Conservation (phyloP, 2,329 filamentous ascomycete genomes). For the Fusarium keratoplasticum region DNA sequence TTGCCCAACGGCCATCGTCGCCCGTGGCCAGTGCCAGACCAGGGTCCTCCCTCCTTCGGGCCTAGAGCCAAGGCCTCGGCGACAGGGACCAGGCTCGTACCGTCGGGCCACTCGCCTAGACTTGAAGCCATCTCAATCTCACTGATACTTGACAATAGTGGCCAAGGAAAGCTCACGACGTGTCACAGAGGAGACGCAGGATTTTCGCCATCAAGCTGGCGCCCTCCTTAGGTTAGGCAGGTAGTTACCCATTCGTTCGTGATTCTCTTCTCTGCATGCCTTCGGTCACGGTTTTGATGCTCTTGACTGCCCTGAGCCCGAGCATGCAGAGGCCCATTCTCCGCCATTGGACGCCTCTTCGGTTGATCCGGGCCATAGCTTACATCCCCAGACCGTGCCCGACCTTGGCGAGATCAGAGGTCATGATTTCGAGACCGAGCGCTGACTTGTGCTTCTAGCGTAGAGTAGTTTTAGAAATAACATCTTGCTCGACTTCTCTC, state of each 20-base stretch:
- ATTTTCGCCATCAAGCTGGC: not conserved
- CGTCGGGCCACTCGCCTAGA: conserved; percentile 8
- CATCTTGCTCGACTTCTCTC: not conserved
- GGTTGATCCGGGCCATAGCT: conserved; percentile 19
- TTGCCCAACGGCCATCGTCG: conserved; percentile 1
- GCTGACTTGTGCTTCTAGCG: not conserved
- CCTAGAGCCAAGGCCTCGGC: conserved; percentile 13
- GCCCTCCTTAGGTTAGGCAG: not conserved
- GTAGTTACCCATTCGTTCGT: not conserved
- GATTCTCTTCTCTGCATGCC: not conserved
- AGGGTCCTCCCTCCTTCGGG: conserved; percentile 24
- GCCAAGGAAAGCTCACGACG: not conserved
- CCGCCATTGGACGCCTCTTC: conserved; percentile 38
- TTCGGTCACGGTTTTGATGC: not conserved
- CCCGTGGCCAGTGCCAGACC: conserved; percentile 4
- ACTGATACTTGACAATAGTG: not conserved
- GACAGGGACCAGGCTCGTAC: conserved; percentile 21
- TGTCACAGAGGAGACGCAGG: not conserved
- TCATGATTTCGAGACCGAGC: not conserved
- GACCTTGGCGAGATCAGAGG: conserved; percentile 10
- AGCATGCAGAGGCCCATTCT: not conserved
- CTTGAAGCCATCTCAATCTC: conserved; percentile 23
- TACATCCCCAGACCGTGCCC: conserved; percentile 18
- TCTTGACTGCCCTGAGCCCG: not conserved
- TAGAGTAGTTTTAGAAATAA: not conserved